Evolutionary conservation across 2,329 filamentous ascomycete species (phyloP).

Genomic region (Fusarium albosuccineum): DNA sequence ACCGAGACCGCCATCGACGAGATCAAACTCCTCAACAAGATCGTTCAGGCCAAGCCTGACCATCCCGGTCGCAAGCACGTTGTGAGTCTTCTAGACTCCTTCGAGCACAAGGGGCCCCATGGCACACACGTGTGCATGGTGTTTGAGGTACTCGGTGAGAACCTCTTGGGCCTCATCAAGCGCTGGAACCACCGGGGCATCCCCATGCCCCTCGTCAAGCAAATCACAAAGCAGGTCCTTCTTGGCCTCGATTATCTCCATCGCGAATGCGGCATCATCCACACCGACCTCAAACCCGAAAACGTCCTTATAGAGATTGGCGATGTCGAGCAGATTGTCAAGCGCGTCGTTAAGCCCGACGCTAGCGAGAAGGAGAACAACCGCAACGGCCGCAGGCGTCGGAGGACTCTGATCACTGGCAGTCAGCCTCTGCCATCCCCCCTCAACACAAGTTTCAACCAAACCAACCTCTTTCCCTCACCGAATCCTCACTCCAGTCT

Average conservation of each 20-base stretch:
- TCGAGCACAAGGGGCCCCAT: constrained; percentile 97
- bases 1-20: constrained; percentile 99
- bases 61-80: constrained; percentile 96
- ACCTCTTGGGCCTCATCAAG: constrained; percentile 94
- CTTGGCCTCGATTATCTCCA: constrained; percentile 96
- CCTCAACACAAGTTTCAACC: constrained; percentile 90
- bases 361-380: constrained; percentile 84
- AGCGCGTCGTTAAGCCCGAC: constrained; percentile 92
- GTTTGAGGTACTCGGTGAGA: constrained; percentile 97
- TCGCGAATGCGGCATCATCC: constrained; percentile 98
- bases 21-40: constrained; percentile 97
- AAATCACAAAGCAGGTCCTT: constrained; percentile 98
- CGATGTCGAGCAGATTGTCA: constrained; percentile 98
- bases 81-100: constrained; percentile 94
- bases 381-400: constrained; percentile 88
- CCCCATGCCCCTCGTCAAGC: constrained; percentile 95
- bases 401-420: constrained; percentile 94
- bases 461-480: constrained; percentile 76
- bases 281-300: constrained; percentile 97
- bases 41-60: constrained; percentile 93
- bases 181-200: constrained; percentile 98
- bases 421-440: constrained; percentile 96
- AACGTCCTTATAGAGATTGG: constrained; percentile 99
- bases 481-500: constrained; percentile 79
- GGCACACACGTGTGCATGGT: constrained; percentile 99